Evolutionary conservation across 768 basidiomycete genomes (phyloP), one percentile per base, ranked within the genome.

Genomic region (Cystobasidium onofrii): DNA sequence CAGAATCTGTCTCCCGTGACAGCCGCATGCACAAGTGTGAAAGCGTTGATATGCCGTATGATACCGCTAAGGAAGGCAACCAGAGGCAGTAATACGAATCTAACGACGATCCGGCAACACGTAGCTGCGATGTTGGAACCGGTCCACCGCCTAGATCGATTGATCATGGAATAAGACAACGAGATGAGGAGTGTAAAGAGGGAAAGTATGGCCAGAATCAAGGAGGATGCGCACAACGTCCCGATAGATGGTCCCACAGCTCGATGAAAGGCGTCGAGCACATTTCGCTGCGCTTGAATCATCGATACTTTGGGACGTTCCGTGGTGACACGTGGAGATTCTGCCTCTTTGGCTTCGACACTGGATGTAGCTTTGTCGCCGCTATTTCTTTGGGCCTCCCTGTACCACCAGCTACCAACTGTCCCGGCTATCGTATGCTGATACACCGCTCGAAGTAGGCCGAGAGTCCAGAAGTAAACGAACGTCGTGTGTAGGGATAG

Each of bases 391-490:
- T 25, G 69, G 9, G 61, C 69, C 69, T 60, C 69, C 69, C 39
- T 25, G 69, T 34, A 71, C 69, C 69, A 71, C 69, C 69, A 71
- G 17, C 13, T 33, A 33, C 25, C 69, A n/a, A 71, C 69, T 17
- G 69, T 71, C 31, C 54, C 69, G 7, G 54, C 55, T 12, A 60
- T 71, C 7, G 69, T 71, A 43, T 55, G 54, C 54, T 60, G 33
- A n/a, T 55, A 46, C 15, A 71, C 20, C 6, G 54, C 69, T 55
- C 69, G 69, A 3, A 71, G 18, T 17, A 71, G 27, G 6, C 15
- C 69, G 10, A 71, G 25, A 3, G 20, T 57, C 69, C 69, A 71
- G 54, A 71, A 71, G 31, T 71, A 71, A 7, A 71, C 69, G 12
- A 71, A 71, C 3, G 55, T 25, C 31, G 69, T 71, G 52, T 71